Base-by-base conservation (phyloP, 75 land plant genomes). In the Pseudotsuga menziesii region DNA sequence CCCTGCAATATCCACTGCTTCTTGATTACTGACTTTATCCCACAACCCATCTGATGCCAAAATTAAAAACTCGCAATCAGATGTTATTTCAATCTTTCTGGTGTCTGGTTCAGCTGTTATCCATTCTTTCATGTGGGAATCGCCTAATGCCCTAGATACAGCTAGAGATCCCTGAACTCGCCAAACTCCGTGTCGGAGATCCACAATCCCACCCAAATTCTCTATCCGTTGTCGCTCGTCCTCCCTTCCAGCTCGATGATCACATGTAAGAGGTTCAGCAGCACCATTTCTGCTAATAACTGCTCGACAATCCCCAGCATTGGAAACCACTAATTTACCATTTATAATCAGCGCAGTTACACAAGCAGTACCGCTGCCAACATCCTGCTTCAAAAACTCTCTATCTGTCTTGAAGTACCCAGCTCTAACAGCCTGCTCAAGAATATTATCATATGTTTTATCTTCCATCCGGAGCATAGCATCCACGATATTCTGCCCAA, bases 301-400 rank as follows among this genome's bases (percentile, higher is more conserved):
- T 56, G 96, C 96, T 20, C 94, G 84, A 73, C 94, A 91, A 60
- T 93, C 96, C 6, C 96, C 96, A 26, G 86, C 90, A 82, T 93
- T 93, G 14, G 94, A 95, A 16, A 93, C 90, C 4, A 90, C 79
- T 13, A 93, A 76, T 27, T 85, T 62, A 8, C 87, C 92, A 16
- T 86, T 76, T 56, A 61, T 75, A 48, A 89, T 76, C 55, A 92
- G 78, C 5, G 96, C 96, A 22, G 96, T 91, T 54, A 93, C 94
- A 77, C 90, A 89, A 64, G 92, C 89, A 0, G 95, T 61, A 12
- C 96, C 96, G 56, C 94, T 89, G 12, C 58, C 64, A 4, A 72
- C 25, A 13, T 78, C 91, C 72, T 69, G 44, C 72, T 84, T 88
- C 20, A 88, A 73, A 70, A 94, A 88, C 16, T 88, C 85, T 15